Evolutionary conservation across 2,329 filamentous ascomycete species (phyloP).

Genomic region (Emergomyces africanus): DNA sequence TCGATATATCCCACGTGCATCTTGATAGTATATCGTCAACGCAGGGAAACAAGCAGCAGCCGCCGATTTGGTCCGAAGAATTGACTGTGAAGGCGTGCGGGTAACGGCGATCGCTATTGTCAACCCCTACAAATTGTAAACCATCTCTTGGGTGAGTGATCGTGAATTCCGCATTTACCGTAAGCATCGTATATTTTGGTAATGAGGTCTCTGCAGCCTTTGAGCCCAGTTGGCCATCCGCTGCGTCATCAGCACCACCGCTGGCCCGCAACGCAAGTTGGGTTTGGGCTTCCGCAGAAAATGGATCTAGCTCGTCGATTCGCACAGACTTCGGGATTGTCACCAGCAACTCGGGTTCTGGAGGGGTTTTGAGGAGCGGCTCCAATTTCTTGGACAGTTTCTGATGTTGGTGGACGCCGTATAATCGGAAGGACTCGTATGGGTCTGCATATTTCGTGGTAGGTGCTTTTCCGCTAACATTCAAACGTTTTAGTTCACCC

Average conservation of each 20-base stretch:
- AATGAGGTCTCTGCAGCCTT: conserved; percentile 27
- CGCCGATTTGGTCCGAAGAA: conserved; percentile 51
- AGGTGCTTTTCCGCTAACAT: conserved; percentile 31
- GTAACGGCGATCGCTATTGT: conserved; percentile 66
- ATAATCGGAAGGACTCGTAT: conserved; percentile 37
- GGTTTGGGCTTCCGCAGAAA: conserved; percentile 37
- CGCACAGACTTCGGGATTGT: conserved; percentile 47
- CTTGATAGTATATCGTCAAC: conserved; percentile 72
- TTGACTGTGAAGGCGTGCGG: conserved; percentile 87
- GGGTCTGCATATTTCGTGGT: conserved; percentile 29
- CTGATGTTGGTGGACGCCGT: conserved; percentile 61
- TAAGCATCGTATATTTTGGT: conserved; percentile 46
- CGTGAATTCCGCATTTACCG: conserved; percentile 61
- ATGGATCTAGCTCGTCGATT: conserved; percentile 48
- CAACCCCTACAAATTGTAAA: conserved; percentile 79
- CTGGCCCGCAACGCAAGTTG: conserved; percentile 31
- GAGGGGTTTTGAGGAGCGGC: conserved; percentile 39
- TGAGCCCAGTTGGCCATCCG: conserved; percentile 23
- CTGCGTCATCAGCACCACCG: conserved; percentile 24
- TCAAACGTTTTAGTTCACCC: conserved; percentile 43
- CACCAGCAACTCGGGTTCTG: conserved; percentile 46
- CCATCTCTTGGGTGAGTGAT: conserved; percentile 69
- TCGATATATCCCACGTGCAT: conserved; percentile 76
- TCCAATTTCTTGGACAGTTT: conserved; percentile 57
- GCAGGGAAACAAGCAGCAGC: conserved; percentile 84